Evolutionary conservation across 2,329 filamentous ascomycete genomes (phyloP).

Genomic region (Thyridium curvatum): DNA sequence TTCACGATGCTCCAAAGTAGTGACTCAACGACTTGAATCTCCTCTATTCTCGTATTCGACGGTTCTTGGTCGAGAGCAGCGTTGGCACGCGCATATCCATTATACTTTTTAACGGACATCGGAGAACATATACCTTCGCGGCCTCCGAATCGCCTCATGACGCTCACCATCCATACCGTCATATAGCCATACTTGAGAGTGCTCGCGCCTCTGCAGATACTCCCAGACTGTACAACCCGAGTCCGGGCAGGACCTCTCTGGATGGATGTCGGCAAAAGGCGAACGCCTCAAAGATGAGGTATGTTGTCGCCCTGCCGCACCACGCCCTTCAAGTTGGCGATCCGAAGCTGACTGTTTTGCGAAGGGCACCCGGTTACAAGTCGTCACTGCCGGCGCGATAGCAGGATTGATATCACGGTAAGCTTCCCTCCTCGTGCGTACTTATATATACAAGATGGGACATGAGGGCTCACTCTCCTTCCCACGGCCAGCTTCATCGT

Average conservation of each 20-base stretch:
- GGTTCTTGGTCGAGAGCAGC: too few species aligned
- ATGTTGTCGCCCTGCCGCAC: slow-evolving; percentile 11
- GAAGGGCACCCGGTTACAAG: slow-evolving; percentile 50
- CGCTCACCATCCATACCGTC: too few species aligned
- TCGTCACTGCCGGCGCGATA: slow-evolving; percentile 48
- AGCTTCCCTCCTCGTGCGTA: slow-evolving; percentile 9
- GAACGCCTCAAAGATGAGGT: slow-evolving; percentile 55
- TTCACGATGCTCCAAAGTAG: too few species aligned
- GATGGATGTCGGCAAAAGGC: slow-evolving; percentile 35
- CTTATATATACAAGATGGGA: too few species aligned
- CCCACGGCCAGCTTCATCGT: slow-evolving; percentile 82
- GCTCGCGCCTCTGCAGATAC: too few species aligned
- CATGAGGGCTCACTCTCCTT: slow-evolving; percentile 6
- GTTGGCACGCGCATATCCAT: too few species aligned
- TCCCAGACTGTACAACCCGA: neutral
- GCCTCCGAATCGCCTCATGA: too few species aligned
- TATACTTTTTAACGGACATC: too few species aligned
- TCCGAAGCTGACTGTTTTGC: neutral
- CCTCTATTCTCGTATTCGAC: too few species aligned
- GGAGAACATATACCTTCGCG: too few species aligned
- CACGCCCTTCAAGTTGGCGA: neutral
- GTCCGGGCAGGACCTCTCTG: slow-evolving; percentile 9
- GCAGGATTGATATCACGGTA: slow-evolving; percentile 87
- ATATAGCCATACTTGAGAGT: neutral
- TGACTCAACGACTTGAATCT: too few species aligned